A percentile compares a stretch with the other conserved stretches of the same genome.
These are phyloP conservation scores for Polytolypa hystricis DNA, from an alignment of 2,329 filamentous ascomycete genomes.

Conservation along the genomic window DNA sequence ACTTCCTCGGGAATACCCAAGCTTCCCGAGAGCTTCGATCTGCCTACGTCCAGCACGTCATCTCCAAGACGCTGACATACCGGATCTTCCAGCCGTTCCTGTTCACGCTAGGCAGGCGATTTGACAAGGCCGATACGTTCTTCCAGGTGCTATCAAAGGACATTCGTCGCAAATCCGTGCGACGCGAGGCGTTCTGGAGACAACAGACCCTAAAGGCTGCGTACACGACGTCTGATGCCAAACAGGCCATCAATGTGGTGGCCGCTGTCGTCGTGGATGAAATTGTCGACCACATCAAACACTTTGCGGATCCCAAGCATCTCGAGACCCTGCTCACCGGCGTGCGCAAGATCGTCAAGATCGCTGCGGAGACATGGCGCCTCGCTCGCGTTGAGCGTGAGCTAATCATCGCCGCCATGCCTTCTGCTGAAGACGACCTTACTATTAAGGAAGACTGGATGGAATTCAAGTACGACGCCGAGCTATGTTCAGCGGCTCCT, in stretches of 20 bases:
- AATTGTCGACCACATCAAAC: slow-evolving; percentile 43
- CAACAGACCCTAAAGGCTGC: slow-evolving; percentile 48
- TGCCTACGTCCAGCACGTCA: slow-evolving; percentile 45
- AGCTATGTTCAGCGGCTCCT: background rate
- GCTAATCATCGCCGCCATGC: slow-evolving; percentile 43
- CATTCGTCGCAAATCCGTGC: slow-evolving; percentile 45
- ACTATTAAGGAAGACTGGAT: slow-evolving; percentile 26
- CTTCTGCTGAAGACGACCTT: slow-evolving; percentile 27
- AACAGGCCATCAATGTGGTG: slow-evolving; percentile 45
- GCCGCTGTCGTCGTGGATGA: slow-evolving; percentile 47
- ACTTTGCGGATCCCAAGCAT: slow-evolving; percentile 41
- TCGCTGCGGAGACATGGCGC: slow-evolving; percentile 48
- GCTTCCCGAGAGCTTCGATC: slow-evolving; percentile 42
- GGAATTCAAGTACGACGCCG: slow-evolving; percentile 19
- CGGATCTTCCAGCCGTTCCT: slow-evolving; percentile 48
- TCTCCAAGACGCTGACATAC: slow-evolving; percentile 45
- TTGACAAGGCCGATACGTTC: slow-evolving; percentile 46
- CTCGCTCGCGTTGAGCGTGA: slow-evolving; percentile 47
- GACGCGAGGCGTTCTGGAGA: slow-evolving; percentile 48
- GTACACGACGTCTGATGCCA: slow-evolving; percentile 46
- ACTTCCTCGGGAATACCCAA: slow-evolving; percentile 43
- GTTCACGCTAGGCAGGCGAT: slow-evolving; percentile 43
- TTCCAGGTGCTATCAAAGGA: slow-evolving; percentile 46
- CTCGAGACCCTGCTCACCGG: slow-evolving; percentile 41
- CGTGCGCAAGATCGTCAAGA: slow-evolving; percentile 45